phyloP scores from a whole-genome alignment of 495 filamentous ascomycete species.

The Aspergillus ostianus region DNA sequence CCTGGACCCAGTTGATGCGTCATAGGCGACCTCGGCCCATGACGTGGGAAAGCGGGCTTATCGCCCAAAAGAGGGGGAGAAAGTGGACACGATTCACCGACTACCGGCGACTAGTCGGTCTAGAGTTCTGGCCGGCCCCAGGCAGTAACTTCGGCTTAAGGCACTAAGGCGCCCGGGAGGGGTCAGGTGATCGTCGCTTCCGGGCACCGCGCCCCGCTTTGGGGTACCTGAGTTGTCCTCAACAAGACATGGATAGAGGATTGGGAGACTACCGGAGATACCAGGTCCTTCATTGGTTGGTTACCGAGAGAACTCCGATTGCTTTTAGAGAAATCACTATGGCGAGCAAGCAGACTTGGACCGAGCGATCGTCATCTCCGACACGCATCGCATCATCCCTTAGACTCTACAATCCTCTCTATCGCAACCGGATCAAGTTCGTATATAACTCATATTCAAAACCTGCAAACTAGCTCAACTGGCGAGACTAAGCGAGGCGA shows the following conservation, averaged over 20 bases:
- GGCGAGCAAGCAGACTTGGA: too few species aligned
- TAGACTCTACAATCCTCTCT: too few species aligned
- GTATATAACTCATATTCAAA: conserved; percentile 1
- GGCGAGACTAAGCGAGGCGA: conserved; percentile 2
- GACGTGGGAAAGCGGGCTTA: conserved; percentile 20
- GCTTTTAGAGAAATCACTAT: background rate
- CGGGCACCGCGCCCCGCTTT: conserved; percentile 10
- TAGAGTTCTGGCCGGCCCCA: too few species aligned
- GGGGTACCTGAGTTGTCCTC: background rate
- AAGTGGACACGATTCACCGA: conserved; percentile 12
- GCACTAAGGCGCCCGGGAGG: background rate
- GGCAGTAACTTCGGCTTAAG: background rate
- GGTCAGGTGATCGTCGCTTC: conserved; percentile 32
- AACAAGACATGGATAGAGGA: too few species aligned
- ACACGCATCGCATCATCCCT: too few species aligned
- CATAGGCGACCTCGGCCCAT: conserved; percentile 5
- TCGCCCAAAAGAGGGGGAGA: conserved; percentile 11
- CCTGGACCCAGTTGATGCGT: background rate
- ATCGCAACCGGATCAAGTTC: background rate
- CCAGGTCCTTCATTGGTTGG: too few species aligned
- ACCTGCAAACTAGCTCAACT: background rate
- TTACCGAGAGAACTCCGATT: too few species aligned
- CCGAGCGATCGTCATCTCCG: too few species aligned
- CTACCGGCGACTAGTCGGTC: conserved; percentile 5
- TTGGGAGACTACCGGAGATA: too few species aligned